These are phyloP conservation scores for Macadamia integrifolia DNA, from an alignment of 164 flowering plant species.

Conservation along the genomic window DNA sequence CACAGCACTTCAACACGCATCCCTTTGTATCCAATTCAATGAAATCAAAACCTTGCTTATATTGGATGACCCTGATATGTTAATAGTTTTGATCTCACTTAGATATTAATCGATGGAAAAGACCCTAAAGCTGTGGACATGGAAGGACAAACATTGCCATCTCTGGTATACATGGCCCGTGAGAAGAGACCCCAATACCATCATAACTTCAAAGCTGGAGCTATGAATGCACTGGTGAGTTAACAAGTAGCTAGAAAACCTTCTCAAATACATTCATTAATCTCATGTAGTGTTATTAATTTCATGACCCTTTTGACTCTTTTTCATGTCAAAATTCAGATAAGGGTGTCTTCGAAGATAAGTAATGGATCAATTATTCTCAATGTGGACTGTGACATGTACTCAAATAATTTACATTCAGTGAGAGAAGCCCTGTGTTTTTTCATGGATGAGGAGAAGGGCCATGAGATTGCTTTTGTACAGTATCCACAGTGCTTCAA, in stretches of 20 bases:
- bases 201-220: slow-evolving; percentile 35
- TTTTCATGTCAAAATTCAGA: slow-evolving; percentile 8
- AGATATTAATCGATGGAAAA: slow-evolving; percentile 27
- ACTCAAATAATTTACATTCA: slow-evolving; percentile 30
- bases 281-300: no score
- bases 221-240: slow-evolving; percentile 31
- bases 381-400: slow-evolving; percentile 42
- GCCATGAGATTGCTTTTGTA: slow-evolving; percentile 30
- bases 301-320: background rate
- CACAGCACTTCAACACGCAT: no score
- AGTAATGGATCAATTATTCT: slow-evolving; percentile 28
- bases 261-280: no score
- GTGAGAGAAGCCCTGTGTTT: slow-evolving; percentile 35
- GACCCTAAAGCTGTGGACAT: slow-evolving; percentile 17
- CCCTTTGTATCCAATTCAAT: no score
- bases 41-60: no score
- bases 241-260: background rate
- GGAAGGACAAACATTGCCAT: slow-evolving; percentile 24
- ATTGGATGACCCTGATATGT: no score
- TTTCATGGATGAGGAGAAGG: slow-evolving; percentile 34
- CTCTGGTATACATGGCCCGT: slow-evolving; percentile 30
- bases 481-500: slow-evolving; percentile 28
- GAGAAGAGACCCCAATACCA: slow-evolving; percentile 29
- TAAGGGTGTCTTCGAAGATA: slow-evolving; percentile 32
- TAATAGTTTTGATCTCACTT: background rate